Evolutionary conservation across 2,329 filamentous ascomycete species (phyloP).

Genomic region (Akanthomyces uredinophilus): DNA sequence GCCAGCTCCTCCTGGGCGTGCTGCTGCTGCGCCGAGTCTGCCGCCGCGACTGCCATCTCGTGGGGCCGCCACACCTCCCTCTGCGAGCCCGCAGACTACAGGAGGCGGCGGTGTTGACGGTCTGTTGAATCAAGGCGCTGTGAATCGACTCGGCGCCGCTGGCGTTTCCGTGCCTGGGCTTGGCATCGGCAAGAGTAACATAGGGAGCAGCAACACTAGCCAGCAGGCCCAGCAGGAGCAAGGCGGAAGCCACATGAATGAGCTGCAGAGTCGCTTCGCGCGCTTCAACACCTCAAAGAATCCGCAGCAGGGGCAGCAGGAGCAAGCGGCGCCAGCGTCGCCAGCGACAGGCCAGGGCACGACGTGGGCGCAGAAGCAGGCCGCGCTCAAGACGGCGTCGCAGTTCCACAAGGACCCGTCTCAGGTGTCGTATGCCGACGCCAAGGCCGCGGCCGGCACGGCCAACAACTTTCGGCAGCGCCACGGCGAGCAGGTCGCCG

Average conservation of each 20-base stretch:
- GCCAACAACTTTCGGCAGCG: constrained; percentile 65
- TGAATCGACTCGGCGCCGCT: constrained; percentile 62
- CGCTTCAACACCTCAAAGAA: constrained; percentile 38
- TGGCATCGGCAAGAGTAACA: constrained; percentile 54
- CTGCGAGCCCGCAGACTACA: constrained; percentile 25
- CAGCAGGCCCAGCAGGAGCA: constrained; percentile 18
- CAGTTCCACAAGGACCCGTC: constrained; percentile 56
- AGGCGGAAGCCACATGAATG: constrained; percentile 47
- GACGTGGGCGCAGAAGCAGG: constrained; percentile 60
- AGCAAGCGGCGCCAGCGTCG: constrained; percentile 12
- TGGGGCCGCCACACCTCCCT: constrained; percentile 7
- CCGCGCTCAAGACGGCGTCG: constrained; percentile 56
- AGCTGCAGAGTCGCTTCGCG: constrained; percentile 64
- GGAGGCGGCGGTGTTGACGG: constrained; percentile 22
- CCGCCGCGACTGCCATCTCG: constrained; percentile 62
- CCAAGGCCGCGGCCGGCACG: constrained; percentile 52
- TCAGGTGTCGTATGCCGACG: constrained; percentile 55
- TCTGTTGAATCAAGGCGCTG: constrained; percentile 50
- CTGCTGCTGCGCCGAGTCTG: constrained; percentile 55
- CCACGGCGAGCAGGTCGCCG: constrained; percentile 62
- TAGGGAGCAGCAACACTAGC: constrained; percentile 24
- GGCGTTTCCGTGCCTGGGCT: constrained; percentile 75
- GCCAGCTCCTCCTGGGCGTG: constrained; percentile 14
- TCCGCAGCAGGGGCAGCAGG: constrained; percentile 16
- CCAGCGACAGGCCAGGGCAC: constrained; percentile 44